Percentiles rank a stretch among this genome's conserved stretches.
Conservation (phyloP, 2,329 filamentous ascomycete genomes). For the Aspergillus phoenicis region DNA sequence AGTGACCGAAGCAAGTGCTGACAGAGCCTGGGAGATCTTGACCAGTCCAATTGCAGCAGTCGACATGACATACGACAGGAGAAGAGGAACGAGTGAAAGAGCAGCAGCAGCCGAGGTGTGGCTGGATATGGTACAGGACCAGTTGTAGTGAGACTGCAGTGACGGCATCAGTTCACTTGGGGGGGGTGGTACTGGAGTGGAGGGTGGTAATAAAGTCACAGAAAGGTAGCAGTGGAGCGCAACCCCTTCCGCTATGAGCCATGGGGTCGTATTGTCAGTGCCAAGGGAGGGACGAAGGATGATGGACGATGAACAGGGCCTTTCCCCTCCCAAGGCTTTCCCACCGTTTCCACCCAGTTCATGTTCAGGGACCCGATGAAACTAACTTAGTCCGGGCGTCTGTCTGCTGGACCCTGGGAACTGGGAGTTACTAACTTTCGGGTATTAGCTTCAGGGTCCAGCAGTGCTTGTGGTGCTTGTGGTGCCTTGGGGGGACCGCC, state of each 20-base stretch:
- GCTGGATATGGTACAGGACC: background rate
- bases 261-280: background rate
- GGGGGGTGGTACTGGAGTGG: background rate
- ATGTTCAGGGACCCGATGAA: background rate
- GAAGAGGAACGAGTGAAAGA: background rate
- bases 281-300: background rate
- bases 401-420: background rate
- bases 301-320: background rate
- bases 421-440: background rate
- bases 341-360: no score
- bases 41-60: background rate
- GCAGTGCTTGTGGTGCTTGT: background rate
- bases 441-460: background rate
- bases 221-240: slow-evolving; percentile 1
- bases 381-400: background rate
- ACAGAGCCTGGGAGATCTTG: background rate
- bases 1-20: background rate
- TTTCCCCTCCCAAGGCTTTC: no score
- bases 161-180: slow-evolving; percentile 7
- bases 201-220: background rate
- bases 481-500: background rate
- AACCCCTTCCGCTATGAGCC: background rate
- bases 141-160: slow-evolving; percentile 1
- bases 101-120: background rate
- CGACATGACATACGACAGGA: background rate